Base-by-base conservation (phyloP, 352 stramenopile species). In the Pythium guiyangense region DNA sequence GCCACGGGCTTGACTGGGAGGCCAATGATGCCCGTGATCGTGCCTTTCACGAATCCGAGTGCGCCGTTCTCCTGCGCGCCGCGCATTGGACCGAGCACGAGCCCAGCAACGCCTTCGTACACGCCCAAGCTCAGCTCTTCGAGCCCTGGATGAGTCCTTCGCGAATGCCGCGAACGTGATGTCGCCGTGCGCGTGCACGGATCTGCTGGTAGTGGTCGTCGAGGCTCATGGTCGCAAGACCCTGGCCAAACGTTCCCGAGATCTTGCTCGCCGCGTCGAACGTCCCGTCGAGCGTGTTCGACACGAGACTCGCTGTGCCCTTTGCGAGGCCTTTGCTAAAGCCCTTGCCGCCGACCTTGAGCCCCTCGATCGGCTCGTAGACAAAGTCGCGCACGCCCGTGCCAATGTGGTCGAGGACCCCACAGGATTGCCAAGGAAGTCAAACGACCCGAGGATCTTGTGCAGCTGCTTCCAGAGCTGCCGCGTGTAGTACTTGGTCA, bases 341-440 rank as follows among this genome's bases (percentile, higher is more conserved):
- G 12, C 84, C 82, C 58, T 94, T 91, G 9, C 85, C 84, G 20
- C 86, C 86, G 26, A 91, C 84, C 46, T 96, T 94, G 17, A 97
- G 70, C 34, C 92, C 92, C 66, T 98, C 86, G 20, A 98, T 82
- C 18, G 96, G 94, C 64, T 98, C 96, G 63, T 98, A 98, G 48
- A 98, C 97, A 60, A 99, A 98, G 60, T 98, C 92, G 46, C 91
- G 79, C 40, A 99, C 92, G 47, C 94, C 96, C 26, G 89, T 97
- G 43, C 96, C 96, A 63, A 99, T 90, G 60, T 99, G 97, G 27
- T 96, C 89, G 49, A 99, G 66, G 51, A 96, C 0, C 86, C 86
- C 14, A 95, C 86, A 15, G 85, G 84, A 40, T 94, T 95, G 43
- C 87, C 88, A 15, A 96, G 59, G 31, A 96, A 92, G 64, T 96